Conservation (phyloP, 2,329 filamentous ascomycete species). For the Anthostomella pinea region DNA sequence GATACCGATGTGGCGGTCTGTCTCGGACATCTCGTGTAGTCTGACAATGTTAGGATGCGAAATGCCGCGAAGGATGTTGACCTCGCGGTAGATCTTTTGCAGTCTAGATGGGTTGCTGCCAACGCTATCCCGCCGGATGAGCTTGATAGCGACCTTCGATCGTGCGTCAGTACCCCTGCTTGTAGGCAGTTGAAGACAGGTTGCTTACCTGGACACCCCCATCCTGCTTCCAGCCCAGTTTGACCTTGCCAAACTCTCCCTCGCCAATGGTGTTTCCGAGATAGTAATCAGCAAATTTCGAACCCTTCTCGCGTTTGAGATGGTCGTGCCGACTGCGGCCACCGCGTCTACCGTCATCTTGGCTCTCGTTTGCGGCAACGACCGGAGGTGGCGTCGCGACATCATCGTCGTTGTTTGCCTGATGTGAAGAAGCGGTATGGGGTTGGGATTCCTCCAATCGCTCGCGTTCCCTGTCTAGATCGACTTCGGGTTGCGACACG, state of each 20-base stretch:
- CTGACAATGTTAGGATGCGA: conserved; percentile 96
- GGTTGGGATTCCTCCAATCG: conserved; percentile 61
- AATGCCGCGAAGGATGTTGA: conserved; percentile 81
- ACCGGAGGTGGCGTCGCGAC: conserved; percentile 43
- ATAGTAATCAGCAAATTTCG: conserved; percentile 93
- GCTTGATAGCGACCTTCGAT: conserved; percentile 85
- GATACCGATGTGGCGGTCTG: conserved; percentile 94
- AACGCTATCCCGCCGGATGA: conserved; percentile 84
- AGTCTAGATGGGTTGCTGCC: conserved; percentile 85
- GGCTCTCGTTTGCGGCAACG: conserved; percentile 40
- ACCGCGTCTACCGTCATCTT: conserved; percentile 46
- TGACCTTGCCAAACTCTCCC: conserved; percentile 98
- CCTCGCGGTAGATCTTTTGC: conserved; percentile 96
- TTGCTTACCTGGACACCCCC: conserved; percentile 72
- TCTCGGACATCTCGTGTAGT: conserved; percentile 97
- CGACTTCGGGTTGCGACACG: conserved; percentile 71
- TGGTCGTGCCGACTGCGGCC: conserved; percentile 60
- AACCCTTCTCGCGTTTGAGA: conserved; percentile 65
- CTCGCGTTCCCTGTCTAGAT: conserved; percentile 68
- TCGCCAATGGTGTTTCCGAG: conserved; percentile 94
- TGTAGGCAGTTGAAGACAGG: too few relatives aligned
- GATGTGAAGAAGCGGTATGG: conserved; percentile 31
- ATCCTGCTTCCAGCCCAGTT: conserved; percentile 96
- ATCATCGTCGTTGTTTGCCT: conserved; percentile 38
- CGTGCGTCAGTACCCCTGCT: conserved; percentile 14